These are phyloP conservation scores for Lenzites betulinus DNA, from an alignment of 768 basidiomycete species.

Conservation along the genomic window DNA sequence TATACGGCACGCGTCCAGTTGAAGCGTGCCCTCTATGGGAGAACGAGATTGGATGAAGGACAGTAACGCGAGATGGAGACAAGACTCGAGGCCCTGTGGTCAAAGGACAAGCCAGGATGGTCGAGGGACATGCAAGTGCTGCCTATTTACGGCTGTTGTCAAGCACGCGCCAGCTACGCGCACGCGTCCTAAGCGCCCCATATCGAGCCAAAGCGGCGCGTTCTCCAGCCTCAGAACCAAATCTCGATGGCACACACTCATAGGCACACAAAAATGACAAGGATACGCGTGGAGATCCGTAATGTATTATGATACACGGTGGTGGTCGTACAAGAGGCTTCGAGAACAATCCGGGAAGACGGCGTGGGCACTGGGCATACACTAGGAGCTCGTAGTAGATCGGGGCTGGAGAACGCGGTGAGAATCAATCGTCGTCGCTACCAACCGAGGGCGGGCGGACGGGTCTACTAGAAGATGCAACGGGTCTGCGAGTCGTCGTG, in stretches of 20 bases:
- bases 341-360: not conserved
- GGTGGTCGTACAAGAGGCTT: conserved; percentile 10
- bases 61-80: conserved; percentile 8
- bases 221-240: not conserved
- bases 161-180: conserved; percentile 25
- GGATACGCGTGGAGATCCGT: not conserved
- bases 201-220: conserved; percentile 3
- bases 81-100: conserved; percentile 10
- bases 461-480: conserved; percentile 53
- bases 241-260: not conserved
- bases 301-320: conserved; percentile 14
- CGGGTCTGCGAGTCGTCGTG: conserved; percentile 51
- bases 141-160: conserved; percentile 33
- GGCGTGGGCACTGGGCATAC: not conserved
- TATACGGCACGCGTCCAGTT: conserved; percentile 20
- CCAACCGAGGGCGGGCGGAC: conserved; percentile 40
- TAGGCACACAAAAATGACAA: not conserved
- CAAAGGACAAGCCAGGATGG: conserved; percentile 6
- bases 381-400: not conserved
- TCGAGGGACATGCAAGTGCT: conserved; percentile 10
- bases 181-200: conserved; percentile 23
- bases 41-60: conserved; percentile 14
- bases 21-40: conserved; percentile 23
- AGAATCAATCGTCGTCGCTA: conserved; percentile 52
- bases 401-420: not conserved